These are phyloP conservation scores for cucumber (Cucumis sativus) DNA, from an alignment of 306 rosid species.

Conservation along the genomic window DNA sequence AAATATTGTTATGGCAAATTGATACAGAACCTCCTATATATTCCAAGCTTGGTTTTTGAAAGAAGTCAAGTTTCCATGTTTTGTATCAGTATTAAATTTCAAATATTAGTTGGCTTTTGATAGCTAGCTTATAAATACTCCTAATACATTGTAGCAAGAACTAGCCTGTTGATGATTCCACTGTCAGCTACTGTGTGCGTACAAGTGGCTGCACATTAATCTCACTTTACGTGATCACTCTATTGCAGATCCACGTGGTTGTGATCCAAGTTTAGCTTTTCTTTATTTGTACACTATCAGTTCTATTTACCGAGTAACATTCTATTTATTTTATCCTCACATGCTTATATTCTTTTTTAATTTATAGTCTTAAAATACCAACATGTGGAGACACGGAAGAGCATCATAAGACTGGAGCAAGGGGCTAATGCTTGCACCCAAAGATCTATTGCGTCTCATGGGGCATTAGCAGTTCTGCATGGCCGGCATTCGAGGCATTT, in stretches of 20 bases:
- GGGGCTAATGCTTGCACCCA: conserved; percentile 55
- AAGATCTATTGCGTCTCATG: conserved; percentile 72
- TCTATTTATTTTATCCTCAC: not conserved
- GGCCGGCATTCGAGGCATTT: conserved; percentile 65
- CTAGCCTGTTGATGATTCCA: not conserved
- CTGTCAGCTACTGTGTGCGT: not conserved
- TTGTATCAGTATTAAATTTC: not conserved
- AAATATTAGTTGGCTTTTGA: not conserved
- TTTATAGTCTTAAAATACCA: conserved; percentile 60
- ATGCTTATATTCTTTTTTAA: conserved; percentile 7
- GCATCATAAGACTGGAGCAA: conserved; percentile 76
- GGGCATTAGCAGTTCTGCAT: conserved; percentile 77
- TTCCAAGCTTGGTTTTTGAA: not conserved
- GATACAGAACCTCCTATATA: not conserved
- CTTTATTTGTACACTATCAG: not conserved
- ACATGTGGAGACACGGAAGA: conserved; percentile 51
- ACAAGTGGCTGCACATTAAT: not conserved
- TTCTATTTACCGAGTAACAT: not conserved
- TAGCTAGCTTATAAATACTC: not conserved
- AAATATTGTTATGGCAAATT: not conserved
- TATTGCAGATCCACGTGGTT: not conserved
- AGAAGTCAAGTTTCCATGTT: not conserved
- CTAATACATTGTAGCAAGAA: not conserved
- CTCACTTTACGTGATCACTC: not conserved
- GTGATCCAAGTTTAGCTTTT: not conserved